Conservation (phyloP, 1,284 basidiomycete species). For the Rhodotorula sp. region DNA sequence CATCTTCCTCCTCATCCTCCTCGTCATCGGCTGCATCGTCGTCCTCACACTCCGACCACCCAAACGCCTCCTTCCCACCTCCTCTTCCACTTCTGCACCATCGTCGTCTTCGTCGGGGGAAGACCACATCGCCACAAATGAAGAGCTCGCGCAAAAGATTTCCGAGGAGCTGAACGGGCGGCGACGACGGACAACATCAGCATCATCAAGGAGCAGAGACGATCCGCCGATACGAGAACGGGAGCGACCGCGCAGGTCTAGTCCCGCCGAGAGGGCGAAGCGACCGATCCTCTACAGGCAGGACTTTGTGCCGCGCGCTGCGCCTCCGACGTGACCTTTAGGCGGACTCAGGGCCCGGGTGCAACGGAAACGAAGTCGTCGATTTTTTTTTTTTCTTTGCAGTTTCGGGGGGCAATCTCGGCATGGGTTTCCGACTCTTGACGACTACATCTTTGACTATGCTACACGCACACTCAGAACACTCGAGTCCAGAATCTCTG, state of each 20-base stretch:
- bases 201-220: background rate
- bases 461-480: no score
- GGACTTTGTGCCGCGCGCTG: no score
- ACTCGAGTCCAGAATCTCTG: no score
- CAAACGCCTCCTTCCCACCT: background rate
- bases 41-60: slow-evolving; percentile 63
- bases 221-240: no score
- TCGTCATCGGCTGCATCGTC: slow-evolving; percentile 79
- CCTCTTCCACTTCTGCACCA: background rate
- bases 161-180: slow-evolving; percentile 8
- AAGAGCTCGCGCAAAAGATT: slow-evolving; percentile 8
- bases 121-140: background rate
- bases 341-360: background rate
- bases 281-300: no score
- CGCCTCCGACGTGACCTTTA: no score
- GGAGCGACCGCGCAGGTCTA: no score
- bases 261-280: no score
- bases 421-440: no score
- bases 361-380: background rate
- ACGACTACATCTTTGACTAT: no score
- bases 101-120: background rate
- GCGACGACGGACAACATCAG: background rate
- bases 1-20: slow-evolving; percentile 84
- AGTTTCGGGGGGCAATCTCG: no score
- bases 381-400: no score